phyloP scores from a whole-genome alignment of 441 rosid species.

The Bruguiera hainesii region DNA sequence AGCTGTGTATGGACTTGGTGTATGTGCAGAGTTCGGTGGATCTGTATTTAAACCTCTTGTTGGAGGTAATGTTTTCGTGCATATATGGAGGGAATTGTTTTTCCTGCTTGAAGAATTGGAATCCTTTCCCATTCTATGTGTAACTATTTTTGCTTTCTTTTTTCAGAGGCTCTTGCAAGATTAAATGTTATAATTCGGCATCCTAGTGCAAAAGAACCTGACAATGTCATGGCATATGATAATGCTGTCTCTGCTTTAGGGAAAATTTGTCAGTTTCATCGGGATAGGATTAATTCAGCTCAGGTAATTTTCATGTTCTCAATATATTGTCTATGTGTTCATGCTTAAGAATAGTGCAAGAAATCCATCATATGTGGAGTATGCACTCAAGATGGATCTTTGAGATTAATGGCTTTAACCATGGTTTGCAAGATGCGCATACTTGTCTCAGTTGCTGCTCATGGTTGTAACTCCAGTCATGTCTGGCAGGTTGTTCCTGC shows the following conservation, averaged over 20 bases:
- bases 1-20: constrained; percentile 81
- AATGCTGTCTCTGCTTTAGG: constrained; percentile 88
- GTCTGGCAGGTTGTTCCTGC: constrained; percentile 64
- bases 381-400: too few relatives aligned
- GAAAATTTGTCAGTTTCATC: constrained; percentile 75
- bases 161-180: constrained; percentile 74
- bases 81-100: neutral
- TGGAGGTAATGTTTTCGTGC: constrained; percentile 43
- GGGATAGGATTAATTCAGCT: constrained; percentile 61
- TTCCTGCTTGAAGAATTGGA: neutral
- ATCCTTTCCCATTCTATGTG: constrained; percentile 12
- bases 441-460: neutral
- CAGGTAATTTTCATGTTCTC: constrained; percentile 38
- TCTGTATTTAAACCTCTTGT: constrained; percentile 69
- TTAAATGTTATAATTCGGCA: constrained; percentile 60
- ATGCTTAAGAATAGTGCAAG: too few relatives aligned
- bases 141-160: neutral
- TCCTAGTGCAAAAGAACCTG: constrained; percentile 50
- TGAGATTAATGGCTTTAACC: neutral
- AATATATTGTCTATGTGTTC: neutral
- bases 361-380: too few relatives aligned
- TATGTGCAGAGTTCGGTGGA: constrained; percentile 86
- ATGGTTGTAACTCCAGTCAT: neutral
- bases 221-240: constrained; percentile 76
- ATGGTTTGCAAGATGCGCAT: neutral